Evolutionary conservation across 495 filamentous ascomycete genomes (phyloP).

Genomic region (Talaromyces stipitatus): DNA sequence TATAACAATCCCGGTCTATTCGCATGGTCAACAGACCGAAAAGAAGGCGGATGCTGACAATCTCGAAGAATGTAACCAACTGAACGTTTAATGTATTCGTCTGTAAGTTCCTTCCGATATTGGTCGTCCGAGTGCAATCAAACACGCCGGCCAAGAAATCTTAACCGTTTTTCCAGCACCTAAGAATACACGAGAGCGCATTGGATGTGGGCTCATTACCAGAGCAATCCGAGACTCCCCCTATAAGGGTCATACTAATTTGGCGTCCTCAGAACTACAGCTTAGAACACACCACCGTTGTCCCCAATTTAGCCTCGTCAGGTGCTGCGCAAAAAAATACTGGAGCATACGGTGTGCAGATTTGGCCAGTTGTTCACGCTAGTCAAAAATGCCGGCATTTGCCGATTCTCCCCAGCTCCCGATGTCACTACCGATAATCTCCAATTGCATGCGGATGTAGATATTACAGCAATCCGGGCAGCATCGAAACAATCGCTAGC

Average conservation of each 20-base stretch:
- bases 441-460: not conserved
- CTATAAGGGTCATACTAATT: too few relatives aligned
- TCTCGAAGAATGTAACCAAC: too few relatives aligned
- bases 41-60: too few relatives aligned
- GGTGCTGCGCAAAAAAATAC: not conserved
- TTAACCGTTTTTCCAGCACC: not conserved
- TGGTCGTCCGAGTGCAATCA: not conserved
- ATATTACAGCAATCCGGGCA: not conserved
- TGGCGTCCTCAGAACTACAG: not conserved
- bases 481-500: not conserved
- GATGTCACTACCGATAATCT: not conserved
- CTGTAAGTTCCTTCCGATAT: too few relatives aligned
- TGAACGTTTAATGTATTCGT: too few relatives aligned
- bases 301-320: not conserved
- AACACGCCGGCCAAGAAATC: not conserved
- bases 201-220: not conserved
- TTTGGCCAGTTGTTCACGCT: not conserved
- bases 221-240: not conserved
- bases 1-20: too few relatives aligned
- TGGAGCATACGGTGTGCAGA: not conserved
- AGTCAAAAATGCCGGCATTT: not conserved
- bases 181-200: not conserved
- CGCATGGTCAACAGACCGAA: too few relatives aligned
- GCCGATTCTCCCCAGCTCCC: not conserved
- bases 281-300: not conserved